Base-by-base conservation (phyloP, 352 stramenopile genomes). In the Phytophthora aleatoria region DNA sequence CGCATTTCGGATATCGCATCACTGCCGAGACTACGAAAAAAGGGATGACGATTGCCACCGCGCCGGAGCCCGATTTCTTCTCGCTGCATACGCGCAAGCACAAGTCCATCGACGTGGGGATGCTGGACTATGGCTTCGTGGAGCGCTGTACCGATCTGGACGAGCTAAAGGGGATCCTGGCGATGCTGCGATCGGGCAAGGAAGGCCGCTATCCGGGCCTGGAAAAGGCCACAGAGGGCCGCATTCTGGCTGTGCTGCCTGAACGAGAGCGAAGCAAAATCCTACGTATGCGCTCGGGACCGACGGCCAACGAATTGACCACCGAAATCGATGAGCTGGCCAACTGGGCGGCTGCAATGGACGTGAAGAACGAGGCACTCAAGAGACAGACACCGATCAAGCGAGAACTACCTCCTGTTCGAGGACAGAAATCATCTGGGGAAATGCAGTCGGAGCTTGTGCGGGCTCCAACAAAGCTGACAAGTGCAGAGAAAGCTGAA, bases 111-210 rank as follows among this genome's bases (percentile, higher is more conserved):
- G 76, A 88, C 24, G 78, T 97, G 57, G 86, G 96, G 33, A 95
- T 96, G 80, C 74, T 98, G 33, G 95, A 98, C 79, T 98, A 98
- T 54, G 74, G 60, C 27, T 98, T 96, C 71, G 90, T 98, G 16
- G 77, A 85, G 30, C 85, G 86, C 43, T 96, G 91, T 72, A 53
- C 57, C 9, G 81, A 97, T 68, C 16, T 93, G 35, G 76, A 96
- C 28, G 79, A 97, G 65, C 77, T 98, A 24, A 91, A 93, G 50
- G 85, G 85, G 28, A 93, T 98, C 36, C 68, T 98, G 28, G 74
- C 74, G 12, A 71, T 83, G 70, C 75, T 98, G 10, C 77, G 87
- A 24, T 96, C 83, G 3, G 94, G 93, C 8, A 96, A 96, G 59
- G 85, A 98, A 78, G 94, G 95, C 0, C 61, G 79, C 12, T 98